Base-by-base conservation (phyloP, 1,284 basidiomycete species). In the Xerocomus nothofagi region DNA sequence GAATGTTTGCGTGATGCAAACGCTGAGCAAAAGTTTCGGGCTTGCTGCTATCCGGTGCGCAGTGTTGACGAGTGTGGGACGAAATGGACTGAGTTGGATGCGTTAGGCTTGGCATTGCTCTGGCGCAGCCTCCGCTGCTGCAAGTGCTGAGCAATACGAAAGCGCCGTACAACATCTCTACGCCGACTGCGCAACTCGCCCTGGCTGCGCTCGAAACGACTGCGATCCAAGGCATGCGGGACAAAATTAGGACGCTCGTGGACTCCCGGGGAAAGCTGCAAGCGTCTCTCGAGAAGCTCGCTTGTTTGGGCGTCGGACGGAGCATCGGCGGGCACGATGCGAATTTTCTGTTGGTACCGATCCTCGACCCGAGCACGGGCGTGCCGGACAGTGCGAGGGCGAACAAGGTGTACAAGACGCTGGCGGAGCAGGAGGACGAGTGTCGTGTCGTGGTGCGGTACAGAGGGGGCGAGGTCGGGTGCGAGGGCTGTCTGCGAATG, bases 141-240 rank as follows among this genome's bases (percentile, higher is more conserved):
- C 95, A 96, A 66, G 82, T 98, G 58, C 82, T 99, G 54, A 86
- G 86, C 61, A 99, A 98, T 70, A 92, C 96, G 45, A 99, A 99
- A 71, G 97, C 96, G 0, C 96, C 96, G 0, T 99, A 99, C 77
- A 98, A 98, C 70, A 87, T 99, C 58, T 96, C 94, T 12, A 82
- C 88, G 0, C 94, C 94, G 0, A 93, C 93, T 3, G 92, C 96
- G 7, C 75, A 83, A 40, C 81, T 98, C 26, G 94, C 93, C 0
- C 72, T 88, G 12, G 78, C 88, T 10, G 93, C 96, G 15, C 78
- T 93, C 30, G 83, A 88, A 0, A 75, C 82, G 0, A 63, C 71
- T 12, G 86, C 91, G 6, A 61, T 97, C 12, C 62, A 68, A 0
- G 61, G 70, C 15, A 93, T 93, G 88, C 77, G 75, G n/a, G 46